Percentiles rank a stretch among this genome's conserved stretches.
These are phyloP conservation scores for Paracamarosporium sp. DNA, from an alignment of 2,329 filamentous ascomycete species.

Conservation along the genomic window DNA sequence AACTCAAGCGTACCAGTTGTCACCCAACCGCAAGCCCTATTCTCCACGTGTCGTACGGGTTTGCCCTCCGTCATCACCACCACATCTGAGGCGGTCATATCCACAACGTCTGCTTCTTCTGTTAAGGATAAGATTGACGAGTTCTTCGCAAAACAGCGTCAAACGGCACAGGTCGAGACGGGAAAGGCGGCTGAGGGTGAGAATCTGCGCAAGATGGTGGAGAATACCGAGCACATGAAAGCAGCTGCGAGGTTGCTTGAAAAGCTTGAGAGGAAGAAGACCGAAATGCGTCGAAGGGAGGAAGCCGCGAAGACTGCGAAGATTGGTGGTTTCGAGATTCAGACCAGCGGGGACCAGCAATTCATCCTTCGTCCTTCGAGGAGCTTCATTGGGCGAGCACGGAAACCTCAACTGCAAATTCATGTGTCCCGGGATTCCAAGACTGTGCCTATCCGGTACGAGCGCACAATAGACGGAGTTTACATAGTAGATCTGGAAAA, in stretches of 20 bases:
- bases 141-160: neutral
- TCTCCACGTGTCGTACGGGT: neutral
- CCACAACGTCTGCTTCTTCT: neutral
- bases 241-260: neutral
- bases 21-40: no score
- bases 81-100: neutral
- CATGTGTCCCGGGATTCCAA: conserved; percentile 53
- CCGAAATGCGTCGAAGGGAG: conserved; percentile 12
- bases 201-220: neutral
- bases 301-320: conserved; percentile 29
- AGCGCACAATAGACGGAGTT: conserved; percentile 59
- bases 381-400: conserved; percentile 47
- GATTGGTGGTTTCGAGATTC: conserved; percentile 57
- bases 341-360: conserved; percentile 61
- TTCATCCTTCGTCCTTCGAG: conserved; percentile 59
- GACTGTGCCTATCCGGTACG: conserved; percentile 54
- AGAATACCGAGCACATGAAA: neutral
- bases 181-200: neutral
- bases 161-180: neutral
- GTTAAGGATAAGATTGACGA: neutral
- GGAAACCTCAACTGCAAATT: conserved; percentile 58
- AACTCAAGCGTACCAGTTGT: neutral
- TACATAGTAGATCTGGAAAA: conserved; percentile 59
- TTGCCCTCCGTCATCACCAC: neutral
- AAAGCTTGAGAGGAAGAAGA: conserved; percentile 1